A percentile compares a stretch with the other conserved stretches of the same genome.
These are phyloP conservation scores for Arthrobotrys iridis DNA, from an alignment of 2,329 filamentous ascomycete species.

Conservation along the genomic window DNA sequence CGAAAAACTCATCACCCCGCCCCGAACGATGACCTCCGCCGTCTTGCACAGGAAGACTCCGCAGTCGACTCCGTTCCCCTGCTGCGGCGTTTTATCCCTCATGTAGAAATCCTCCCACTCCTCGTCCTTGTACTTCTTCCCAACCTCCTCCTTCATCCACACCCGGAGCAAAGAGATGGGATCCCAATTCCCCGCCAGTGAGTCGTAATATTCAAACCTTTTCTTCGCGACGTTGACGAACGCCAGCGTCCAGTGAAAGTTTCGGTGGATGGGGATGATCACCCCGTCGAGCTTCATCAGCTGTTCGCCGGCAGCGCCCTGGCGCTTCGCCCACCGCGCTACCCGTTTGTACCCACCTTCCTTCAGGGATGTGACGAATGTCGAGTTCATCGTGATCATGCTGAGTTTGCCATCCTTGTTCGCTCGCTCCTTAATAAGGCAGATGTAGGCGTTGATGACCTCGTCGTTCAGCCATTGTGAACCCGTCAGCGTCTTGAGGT, in stretches of 20 bases:
- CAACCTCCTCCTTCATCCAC: conserved; percentile 56
- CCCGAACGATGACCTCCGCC: conserved; percentile 56
- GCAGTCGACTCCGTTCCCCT: conserved; percentile 56
- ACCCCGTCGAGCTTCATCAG: conserved; percentile 55
- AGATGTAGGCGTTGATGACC: conserved; percentile 57
- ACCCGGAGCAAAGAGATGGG: conserved; percentile 43
- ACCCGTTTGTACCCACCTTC: conserved; percentile 52
- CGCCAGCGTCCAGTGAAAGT: conserved; percentile 57
- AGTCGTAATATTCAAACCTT: conserved; percentile 58
- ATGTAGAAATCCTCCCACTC: conserved; percentile 55
- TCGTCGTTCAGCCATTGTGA: conserved; percentile 57
- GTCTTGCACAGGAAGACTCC: conserved; percentile 57
- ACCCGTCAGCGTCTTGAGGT: conserved; percentile 44
- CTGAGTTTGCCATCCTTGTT: conserved; percentile 42
- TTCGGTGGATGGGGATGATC: conserved; percentile 56
- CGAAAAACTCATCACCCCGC: conserved; percentile 51
- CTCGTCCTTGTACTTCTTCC: conserved; percentile 37
- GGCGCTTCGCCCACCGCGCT: conserved; percentile 54
- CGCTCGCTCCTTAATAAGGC: conserved; percentile 55
- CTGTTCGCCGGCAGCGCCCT: conserved; percentile 47
- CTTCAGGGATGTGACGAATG: conserved; percentile 51
- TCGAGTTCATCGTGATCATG: conserved; percentile 53
- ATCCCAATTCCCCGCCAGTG: conserved; percentile 55
- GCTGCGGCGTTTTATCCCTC: conserved; percentile 52
- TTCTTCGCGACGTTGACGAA: conserved; percentile 57